Conservation (phyloP, 768 basidiomycete genomes). For the Pulveroboletus sp. region DNA sequence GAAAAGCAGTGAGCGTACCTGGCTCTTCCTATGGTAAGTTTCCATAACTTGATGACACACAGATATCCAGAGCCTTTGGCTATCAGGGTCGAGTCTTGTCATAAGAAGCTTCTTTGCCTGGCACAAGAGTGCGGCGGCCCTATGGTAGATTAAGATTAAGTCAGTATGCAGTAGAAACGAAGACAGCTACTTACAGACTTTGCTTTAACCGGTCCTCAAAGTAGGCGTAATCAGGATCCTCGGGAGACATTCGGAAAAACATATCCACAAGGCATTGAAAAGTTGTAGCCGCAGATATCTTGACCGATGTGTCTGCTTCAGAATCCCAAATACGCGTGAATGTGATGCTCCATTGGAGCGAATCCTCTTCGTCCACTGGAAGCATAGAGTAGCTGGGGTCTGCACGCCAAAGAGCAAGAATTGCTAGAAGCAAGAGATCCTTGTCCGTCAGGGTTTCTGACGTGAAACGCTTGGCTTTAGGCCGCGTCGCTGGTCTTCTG, state of each 20-base stretch:
- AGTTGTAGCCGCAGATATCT: conserved; percentile 52
- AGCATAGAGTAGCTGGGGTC: conserved; percentile 51
- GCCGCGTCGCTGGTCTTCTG: conserved; percentile 50
- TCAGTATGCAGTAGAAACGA: background rate
- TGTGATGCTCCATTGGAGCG: conserved; percentile 44
- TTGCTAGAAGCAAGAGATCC: conserved; percentile 64
- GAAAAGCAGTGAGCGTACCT: conserved; percentile 33
- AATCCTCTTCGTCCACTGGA: conserved; percentile 37
- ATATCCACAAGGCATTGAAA: conserved; percentile 42
- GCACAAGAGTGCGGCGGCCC: conserved; percentile 34
- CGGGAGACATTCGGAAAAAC: conserved; percentile 39
- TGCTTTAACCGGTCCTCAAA: conserved; percentile 43
- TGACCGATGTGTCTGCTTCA: conserved; percentile 58
- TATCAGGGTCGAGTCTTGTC: conserved; percentile 54
- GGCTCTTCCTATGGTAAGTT: conserved; percentile 45
- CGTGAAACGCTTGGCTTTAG: conserved; percentile 55
- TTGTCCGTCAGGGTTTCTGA: conserved; percentile 60
- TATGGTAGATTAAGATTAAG: conserved; percentile 10
- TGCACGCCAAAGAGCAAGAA: conserved; percentile 66
- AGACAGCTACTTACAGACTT: conserved; percentile 39
- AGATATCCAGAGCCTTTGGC: conserved; percentile 66
- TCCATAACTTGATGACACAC: conserved; percentile 57
- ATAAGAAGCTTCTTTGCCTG: conserved; percentile 55
- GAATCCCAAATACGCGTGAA: conserved; percentile 56
- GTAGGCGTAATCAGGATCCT: conserved; percentile 34